phyloP scores from a whole-genome alignment of 2,329 filamentous ascomycete genomes.

The Colletotrichum noveboracense region DNA sequence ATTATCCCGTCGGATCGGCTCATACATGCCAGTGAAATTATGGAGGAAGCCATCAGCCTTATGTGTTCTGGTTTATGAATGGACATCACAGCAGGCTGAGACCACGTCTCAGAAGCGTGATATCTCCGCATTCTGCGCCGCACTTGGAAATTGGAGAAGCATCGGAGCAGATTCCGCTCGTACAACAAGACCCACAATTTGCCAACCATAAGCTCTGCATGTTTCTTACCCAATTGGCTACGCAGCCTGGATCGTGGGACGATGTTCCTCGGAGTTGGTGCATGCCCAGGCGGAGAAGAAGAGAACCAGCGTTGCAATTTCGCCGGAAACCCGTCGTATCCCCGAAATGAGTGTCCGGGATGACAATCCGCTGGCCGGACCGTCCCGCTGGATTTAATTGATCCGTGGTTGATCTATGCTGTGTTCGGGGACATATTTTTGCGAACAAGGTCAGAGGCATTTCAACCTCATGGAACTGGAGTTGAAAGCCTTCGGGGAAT shows the following conservation, averaged over 20 bases:
- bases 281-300: not conserved
- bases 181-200: not conserved
- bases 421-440: not conserved
- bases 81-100: not conserved
- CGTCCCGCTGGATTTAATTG: not conserved
- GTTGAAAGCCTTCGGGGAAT: not conserved
- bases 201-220: not conserved
- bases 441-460: not conserved
- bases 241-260: not conserved
- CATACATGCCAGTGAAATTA: not conserved
- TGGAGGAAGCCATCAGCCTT: not conserved
- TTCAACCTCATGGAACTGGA: not conserved
- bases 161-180: not conserved
- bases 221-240: not conserved
- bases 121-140: not conserved
- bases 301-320: not conserved
- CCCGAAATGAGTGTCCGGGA: not conserved
- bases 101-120: not conserved
- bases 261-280: not conserved
- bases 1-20: not conserved
- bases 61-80: not conserved
- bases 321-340: not conserved
- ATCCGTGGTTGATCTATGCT: not conserved
- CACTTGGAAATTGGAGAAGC: not conserved
- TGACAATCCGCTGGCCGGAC: not conserved